phyloP scores from a whole-genome alignment of 139 green algal genomes.

The Volvox africanus region DNA sequence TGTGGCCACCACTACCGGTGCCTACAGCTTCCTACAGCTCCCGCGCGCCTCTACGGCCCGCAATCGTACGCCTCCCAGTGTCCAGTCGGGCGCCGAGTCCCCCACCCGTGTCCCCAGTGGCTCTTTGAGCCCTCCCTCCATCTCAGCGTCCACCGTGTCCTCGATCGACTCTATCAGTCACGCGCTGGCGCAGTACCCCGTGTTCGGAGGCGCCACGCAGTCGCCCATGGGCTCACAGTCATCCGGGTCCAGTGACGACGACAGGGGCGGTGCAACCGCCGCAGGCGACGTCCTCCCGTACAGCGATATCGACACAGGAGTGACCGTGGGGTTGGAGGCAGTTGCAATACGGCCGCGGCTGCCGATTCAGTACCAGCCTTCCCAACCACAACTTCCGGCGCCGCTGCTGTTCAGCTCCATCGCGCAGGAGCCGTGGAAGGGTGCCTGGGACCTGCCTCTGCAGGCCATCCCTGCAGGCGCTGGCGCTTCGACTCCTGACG shows the following conservation, averaged over 20 bases:
- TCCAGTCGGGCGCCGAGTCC: conserved; percentile 7
- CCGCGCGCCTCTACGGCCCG: neutral
- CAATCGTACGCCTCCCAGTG: neutral
- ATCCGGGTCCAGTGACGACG: neutral
- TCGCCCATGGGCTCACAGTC: conserved; percentile 29
- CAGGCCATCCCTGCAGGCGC: neutral
- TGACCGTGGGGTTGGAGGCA: no score
- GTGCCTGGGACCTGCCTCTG: conserved; percentile 3
- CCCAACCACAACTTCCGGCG: neutral
- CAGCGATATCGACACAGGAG: neutral
- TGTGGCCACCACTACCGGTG: neutral
- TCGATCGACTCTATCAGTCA: neutral
- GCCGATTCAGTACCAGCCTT: conserved; percentile 33
- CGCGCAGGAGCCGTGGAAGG: conserved; percentile 14
- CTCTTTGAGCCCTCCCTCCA: neutral
- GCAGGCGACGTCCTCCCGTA: neutral
- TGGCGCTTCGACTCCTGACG: neutral
- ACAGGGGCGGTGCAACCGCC: neutral
- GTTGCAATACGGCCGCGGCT: neutral
- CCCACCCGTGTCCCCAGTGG: neutral
- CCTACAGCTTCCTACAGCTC: conserved; percentile 41
- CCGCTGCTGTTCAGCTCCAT: neutral
- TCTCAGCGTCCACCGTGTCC: neutral
- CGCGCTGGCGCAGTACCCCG: conserved; percentile 9
- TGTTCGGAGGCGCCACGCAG: neutral